Evolutionary conservation across 2,329 filamentous ascomycete species (phyloP).

Genomic region (Cladophialophora carrionii): DNA sequence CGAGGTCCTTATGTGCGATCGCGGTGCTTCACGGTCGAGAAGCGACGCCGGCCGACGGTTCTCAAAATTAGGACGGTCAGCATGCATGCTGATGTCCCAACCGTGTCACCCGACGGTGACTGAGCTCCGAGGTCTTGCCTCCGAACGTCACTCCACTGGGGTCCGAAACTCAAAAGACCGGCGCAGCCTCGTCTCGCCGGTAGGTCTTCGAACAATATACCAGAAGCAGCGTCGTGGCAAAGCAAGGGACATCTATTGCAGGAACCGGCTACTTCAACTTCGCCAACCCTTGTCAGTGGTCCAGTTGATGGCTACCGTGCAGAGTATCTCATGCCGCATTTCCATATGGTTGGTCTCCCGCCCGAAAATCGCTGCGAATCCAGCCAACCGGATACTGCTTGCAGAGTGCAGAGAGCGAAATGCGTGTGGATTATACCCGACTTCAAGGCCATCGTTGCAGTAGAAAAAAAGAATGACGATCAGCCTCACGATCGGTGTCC

Average conservation of each 20-base stretch:
- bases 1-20: not conserved
- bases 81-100: not conserved
- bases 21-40: not conserved
- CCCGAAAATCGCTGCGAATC: not conserved
- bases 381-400: not conserved
- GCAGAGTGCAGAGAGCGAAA: not conserved
- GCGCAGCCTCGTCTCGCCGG: not conserved
- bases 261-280: not conserved
- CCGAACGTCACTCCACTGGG: not conserved
- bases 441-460: not conserved
- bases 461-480: not conserved
- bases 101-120: not conserved
- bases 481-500: not conserved
- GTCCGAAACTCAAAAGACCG: not conserved
- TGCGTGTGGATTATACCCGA: constrained; percentile 5
- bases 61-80: not conserved
- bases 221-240: not conserved
- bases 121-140: too few species aligned
- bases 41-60: not conserved
- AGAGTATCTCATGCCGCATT: not conserved
- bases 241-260: not conserved
- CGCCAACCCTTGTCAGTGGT: not conserved
- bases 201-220: not conserved
- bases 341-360: not conserved
- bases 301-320: not conserved